Evolutionary conservation across 495 filamentous ascomycete genomes (phyloP).

Genomic region (Aspergillus nidulans): DNA sequence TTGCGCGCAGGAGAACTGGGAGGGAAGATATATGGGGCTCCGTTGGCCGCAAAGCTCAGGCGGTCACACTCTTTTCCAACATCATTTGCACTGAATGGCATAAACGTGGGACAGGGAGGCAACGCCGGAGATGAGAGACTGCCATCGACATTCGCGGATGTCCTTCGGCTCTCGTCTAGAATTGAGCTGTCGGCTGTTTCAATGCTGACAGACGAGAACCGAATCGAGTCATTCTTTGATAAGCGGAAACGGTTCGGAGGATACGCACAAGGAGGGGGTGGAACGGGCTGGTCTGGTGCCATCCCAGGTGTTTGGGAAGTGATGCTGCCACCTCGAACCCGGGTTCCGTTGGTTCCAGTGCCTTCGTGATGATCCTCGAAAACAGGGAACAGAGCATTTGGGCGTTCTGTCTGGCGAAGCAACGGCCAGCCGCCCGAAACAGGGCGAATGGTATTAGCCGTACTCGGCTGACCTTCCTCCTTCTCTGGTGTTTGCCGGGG

Average conservation of each 20-base stretch:
- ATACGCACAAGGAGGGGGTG: constrained; percentile 41
- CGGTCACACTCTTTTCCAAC: constrained; percentile 37
- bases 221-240: constrained; percentile 38
- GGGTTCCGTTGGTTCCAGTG: constrained; percentile 23
- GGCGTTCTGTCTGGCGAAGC: constrained; percentile 20
- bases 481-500: constrained; percentile 41
- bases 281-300: constrained; percentile 39
- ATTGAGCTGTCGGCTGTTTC: constrained; percentile 49
- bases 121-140: constrained; percentile 31
- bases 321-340: constrained; percentile 37
- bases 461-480: constrained; percentile 21
- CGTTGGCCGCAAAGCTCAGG: constrained; percentile 23
- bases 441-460: constrained; percentile 30
- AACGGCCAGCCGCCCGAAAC: constrained; percentile 32
- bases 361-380: constrained; percentile 20
- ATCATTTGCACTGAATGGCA: constrained; percentile 42
- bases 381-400: constrained; percentile 25
- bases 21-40: constrained; percentile 30
- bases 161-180: constrained; percentile 35
- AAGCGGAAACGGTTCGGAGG: constrained; percentile 33
- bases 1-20: constrained; percentile 27
- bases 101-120: constrained; percentile 36
- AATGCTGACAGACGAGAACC: constrained; percentile 41
- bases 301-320: constrained; percentile 37
- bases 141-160: constrained; percentile 24